A percentile compares a stretch with the other conserved stretches of the same genome.
These are phyloP conservation scores for Emmonsiellopsis sp. DNA, from an alignment of 2,329 filamentous ascomycete species.

Conservation along the genomic window DNA sequence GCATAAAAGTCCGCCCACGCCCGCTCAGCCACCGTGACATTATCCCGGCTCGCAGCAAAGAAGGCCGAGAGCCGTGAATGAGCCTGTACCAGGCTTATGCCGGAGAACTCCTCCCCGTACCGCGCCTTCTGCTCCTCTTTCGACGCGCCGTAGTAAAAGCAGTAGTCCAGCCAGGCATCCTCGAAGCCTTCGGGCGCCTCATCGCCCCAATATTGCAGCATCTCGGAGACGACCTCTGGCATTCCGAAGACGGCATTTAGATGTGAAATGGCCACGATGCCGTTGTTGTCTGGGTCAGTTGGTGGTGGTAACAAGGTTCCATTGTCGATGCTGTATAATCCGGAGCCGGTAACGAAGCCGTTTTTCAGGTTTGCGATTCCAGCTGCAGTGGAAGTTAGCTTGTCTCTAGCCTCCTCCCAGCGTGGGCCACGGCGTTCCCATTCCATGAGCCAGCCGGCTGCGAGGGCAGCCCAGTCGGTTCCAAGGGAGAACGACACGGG, in stretches of 20 bases:
- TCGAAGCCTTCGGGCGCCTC: constrained; percentile 43
- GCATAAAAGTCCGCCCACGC: constrained; percentile 47
- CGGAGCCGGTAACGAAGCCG: constrained; percentile 51
- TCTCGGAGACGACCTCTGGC: constrained; percentile 49
- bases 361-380: constrained; percentile 49
- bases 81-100: constrained; percentile 43
- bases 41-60: constrained; percentile 36
- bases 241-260: constrained; percentile 52
- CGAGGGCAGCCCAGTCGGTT: constrained; percentile 52
- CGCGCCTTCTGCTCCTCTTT: constrained; percentile 43
- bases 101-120: constrained; percentile 45
- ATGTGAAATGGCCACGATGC: constrained; percentile 46
- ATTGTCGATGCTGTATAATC: constrained; percentile 42
- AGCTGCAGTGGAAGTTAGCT: constrained; percentile 40
- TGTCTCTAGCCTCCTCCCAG: constrained; percentile 44
- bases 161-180: constrained; percentile 51
- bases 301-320: constrained; percentile 46
- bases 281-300: constrained; percentile 44
- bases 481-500: constrained; percentile 46
- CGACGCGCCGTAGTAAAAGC: constrained; percentile 47
- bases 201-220: constrained; percentile 42
- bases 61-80: constrained; percentile 53
- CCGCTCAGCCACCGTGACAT: constrained; percentile 40
- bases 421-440: constrained; percentile 49
- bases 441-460: constrained; percentile 50